A percentile compares a stretch with the other conserved stretches of the same genome.
Conservation (phyloP, 306 rosid genomes). For the Lathyrus oleraceus region DNA sequence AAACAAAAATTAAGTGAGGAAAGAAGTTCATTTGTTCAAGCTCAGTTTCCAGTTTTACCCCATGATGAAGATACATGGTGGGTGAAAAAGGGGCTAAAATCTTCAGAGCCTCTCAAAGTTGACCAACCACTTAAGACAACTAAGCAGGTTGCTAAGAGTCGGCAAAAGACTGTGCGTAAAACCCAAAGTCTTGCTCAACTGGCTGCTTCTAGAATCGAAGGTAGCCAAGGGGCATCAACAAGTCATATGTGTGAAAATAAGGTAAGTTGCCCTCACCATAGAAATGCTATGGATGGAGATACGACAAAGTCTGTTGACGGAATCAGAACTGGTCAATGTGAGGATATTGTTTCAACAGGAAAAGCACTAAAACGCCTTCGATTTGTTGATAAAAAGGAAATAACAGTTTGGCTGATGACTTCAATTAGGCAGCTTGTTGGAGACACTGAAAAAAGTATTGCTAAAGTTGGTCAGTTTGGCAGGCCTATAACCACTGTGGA, state of each 20-base stretch:
- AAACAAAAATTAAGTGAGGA: conserved; percentile 78
- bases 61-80: conserved; percentile 92
- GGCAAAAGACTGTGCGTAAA: conserved; percentile 73
- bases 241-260: conserved; percentile 87
- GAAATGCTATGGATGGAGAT: conserved; percentile 68
- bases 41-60: conserved; percentile 53
- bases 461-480: conserved; percentile 79
- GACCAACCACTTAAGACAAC: conserved; percentile 65
- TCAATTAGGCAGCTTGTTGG: conserved; percentile 65
- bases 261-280: conserved; percentile 88
- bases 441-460: conserved; percentile 64
- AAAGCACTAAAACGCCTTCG: conserved; percentile 65
- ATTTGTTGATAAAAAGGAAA: conserved; percentile 67
- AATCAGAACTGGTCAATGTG: conserved; percentile 43
- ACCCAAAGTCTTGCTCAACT: conserved; percentile 89
- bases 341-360: conserved; percentile 69
- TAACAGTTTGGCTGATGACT: conserved; percentile 71
- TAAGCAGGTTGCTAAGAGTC: conserved; percentile 73
- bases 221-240: conserved; percentile 98
- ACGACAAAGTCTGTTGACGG: conserved; percentile 52
- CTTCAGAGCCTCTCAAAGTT: conserved; percentile 62
- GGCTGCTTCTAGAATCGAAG: conserved; percentile 84
- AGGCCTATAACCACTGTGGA: conserved; percentile 60
- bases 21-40: conserved; percentile 60
- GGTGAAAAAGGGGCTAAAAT: conserved; percentile 75